Evolutionary conservation across 2,329 filamentous ascomycete species (phyloP), one percentile per base, ranked within the genome.

Genomic region (Colletotrichum chlorophyti): DNA sequence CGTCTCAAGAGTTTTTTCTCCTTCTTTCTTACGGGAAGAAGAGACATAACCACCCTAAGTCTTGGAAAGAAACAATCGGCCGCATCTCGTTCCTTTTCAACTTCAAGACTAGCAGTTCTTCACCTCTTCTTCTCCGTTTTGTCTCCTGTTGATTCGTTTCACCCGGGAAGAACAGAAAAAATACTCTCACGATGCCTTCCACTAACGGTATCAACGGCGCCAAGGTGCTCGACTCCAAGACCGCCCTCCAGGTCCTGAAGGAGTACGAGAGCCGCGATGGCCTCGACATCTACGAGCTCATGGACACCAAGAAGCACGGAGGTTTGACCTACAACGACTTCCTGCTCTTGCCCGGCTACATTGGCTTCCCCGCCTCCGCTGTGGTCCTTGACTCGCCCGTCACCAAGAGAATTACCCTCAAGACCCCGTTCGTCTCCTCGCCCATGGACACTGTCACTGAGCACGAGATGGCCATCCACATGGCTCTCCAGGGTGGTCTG

Each of bases 381-480:
- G 95, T 98, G 65, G 79, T 79, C 45, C 88, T 99, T 62, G 95
- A 98, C 68, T 92, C 94, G 31, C 92, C 92, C 58, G 84, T 99
- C 69, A 99, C 95, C 67, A 97, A 96, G 86, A 88, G 92, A 70
- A 96, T 99, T 77, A 88, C 91, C 31, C 84, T 99, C 74, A 99
- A 97, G 86, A 96, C 93, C 6, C 95, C 95, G 60, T 93, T 99
- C 71, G 86, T 98, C 65, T 99, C 95, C 42, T 98, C 95, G 34
- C 95, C 96, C 70, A 99, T 99, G 95, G 95, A 99, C 81, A 99
- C 95, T 9, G 95, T 99, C 74, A 99, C 96, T 38, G 95, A 99
- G 82, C 91, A 97, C 79, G 94, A 96, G 75, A 99, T 99, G 96
- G 96, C 95, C 65, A 98, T 99, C 69, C 91, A 97, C 80, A 97